These are phyloP conservation scores for Hypoxylon sp. DNA, from an alignment of 2,329 filamentous ascomycete species.

Conservation along the genomic window DNA sequence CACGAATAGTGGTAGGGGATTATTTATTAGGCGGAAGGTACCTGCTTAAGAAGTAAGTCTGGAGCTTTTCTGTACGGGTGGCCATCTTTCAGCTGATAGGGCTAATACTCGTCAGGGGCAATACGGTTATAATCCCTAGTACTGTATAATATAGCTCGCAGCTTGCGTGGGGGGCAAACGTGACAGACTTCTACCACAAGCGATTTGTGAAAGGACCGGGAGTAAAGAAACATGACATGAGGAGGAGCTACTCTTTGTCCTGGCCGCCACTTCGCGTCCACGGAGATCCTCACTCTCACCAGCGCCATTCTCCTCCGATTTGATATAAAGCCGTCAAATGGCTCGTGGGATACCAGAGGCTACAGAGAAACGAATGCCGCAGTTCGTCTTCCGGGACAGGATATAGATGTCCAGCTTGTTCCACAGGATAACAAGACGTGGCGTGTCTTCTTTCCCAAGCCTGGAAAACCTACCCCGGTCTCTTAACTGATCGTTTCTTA, in stretches of 20 bases:
- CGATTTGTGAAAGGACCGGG: background rate
- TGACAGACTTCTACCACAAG: background rate
- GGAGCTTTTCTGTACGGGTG: no score
- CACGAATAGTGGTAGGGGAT: background rate
- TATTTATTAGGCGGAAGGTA: background rate
- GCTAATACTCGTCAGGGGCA: no score
- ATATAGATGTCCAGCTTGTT: background rate
- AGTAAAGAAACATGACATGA: no score
- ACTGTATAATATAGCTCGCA: background rate
- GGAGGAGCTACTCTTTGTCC: conserved; percentile 8
- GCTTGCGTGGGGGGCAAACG: background rate
- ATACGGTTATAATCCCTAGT: background rate
- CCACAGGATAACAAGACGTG: background rate
- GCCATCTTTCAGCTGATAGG: no score
- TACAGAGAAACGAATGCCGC: no score
- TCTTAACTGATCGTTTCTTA: no score
- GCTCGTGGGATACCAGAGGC: no score
- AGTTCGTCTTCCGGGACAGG: background rate
- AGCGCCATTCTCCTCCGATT: background rate
- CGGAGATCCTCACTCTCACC: conserved; percentile 2
- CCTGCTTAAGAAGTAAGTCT: conserved; percentile 4
- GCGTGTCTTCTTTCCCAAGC: no score
- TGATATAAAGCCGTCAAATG: background rate
- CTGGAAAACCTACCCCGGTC: no score
- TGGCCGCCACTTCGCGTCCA: conserved; percentile 6